Percentiles rank a stretch among this genome's conserved stretches.
Evolutionary conservation across 2,329 filamentous ascomycete species (phyloP).

Genomic region (Pestalotiopsis sp.): DNA sequence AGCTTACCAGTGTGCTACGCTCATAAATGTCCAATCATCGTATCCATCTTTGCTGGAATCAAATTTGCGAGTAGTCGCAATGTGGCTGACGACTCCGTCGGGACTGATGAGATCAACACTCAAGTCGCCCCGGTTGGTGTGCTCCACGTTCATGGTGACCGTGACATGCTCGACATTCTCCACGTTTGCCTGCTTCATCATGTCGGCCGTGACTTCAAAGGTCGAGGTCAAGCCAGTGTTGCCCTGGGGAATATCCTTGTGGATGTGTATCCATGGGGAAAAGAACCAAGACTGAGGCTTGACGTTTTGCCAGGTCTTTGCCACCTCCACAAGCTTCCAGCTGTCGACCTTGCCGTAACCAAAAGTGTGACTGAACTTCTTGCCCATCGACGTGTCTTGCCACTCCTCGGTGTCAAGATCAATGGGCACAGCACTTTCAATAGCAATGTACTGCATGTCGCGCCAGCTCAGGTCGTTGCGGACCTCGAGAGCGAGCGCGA

Average conservation of each 20-base stretch:
- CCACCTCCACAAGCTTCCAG: conserved; percentile 80
- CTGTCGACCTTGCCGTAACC: conserved; percentile 96
- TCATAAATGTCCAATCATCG: conserved; percentile 98
- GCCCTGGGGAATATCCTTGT: conserved; percentile 83
- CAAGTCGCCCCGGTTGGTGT: conserved; percentile 84
- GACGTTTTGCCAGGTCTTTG: conserved; percentile 83
- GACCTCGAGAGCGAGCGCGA: conserved; percentile 82
- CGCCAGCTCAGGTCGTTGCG: conserved; percentile 90
- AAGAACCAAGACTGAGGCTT: conserved; percentile 96
- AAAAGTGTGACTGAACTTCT: conserved; percentile 90
- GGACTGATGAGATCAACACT: conserved; percentile 92
- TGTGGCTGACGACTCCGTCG: conserved; percentile 76
- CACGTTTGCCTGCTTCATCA: conserved; percentile 81
- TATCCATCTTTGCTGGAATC: conserved; percentile 75
- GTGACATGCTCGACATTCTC: conserved; percentile 92
- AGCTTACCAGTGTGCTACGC: conserved; percentile 87
- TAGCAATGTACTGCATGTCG: conserved; percentile 88
- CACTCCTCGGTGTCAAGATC: conserved; percentile 74
- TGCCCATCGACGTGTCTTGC: conserved; percentile 79
- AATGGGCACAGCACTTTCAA: conserved; percentile 82
- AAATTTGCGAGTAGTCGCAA: conserved; percentile 72
- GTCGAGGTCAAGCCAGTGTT: conserved; percentile 74
- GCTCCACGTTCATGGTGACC: conserved; percentile 94
- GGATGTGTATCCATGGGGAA: conserved; percentile 91
- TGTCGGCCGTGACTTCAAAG: conserved; percentile 82